Conservation (phyloP, 257 asterid species). For the Jasminum sambac region DNA sequence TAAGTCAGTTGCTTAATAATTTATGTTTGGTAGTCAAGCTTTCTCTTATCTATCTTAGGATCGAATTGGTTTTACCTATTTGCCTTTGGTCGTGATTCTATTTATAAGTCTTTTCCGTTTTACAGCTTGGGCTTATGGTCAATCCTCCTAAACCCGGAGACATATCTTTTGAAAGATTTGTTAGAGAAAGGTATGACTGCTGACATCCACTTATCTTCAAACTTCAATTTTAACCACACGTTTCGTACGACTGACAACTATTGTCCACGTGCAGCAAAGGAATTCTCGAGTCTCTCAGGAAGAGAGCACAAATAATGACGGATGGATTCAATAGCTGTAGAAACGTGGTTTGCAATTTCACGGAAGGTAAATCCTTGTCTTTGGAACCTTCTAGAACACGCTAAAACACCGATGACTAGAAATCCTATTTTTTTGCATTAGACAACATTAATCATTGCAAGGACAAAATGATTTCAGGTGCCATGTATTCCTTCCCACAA, state of each 20-base stretch:
- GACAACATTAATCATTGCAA: background rate
- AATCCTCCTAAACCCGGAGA: slow-evolving; percentile 94
- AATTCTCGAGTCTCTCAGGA: slow-evolving; percentile 84
- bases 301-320: slow-evolving; percentile 92
- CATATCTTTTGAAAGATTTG: slow-evolving; percentile 78
- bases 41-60: background rate
- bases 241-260: too few species aligned
- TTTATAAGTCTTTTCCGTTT: slow-evolving; percentile 24
- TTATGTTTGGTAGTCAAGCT: background rate
- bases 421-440: background rate
- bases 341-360: slow-evolving; percentile 93
- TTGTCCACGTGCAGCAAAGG: slow-evolving; percentile 58
- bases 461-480: slow-evolving; percentile 56
- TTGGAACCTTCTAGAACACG: background rate
- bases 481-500: slow-evolving; percentile 99
- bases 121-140: slow-evolving; percentile 94
- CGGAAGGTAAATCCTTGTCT: slow-evolving; percentile 64
- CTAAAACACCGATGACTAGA: background rate
- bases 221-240: background rate
- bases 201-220: background rate
- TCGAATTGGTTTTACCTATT: background rate
- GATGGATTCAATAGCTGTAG: slow-evolving; percentile 98
- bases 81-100: slow-evolving; percentile 1
- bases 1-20: slow-evolving; percentile 37
- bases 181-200: slow-evolving; percentile 67